Evolutionary conservation across 2,329 filamentous ascomycete genomes (phyloP), one percentile per base, ranked within the genome.

Genomic region (Penicillium sp.): DNA sequence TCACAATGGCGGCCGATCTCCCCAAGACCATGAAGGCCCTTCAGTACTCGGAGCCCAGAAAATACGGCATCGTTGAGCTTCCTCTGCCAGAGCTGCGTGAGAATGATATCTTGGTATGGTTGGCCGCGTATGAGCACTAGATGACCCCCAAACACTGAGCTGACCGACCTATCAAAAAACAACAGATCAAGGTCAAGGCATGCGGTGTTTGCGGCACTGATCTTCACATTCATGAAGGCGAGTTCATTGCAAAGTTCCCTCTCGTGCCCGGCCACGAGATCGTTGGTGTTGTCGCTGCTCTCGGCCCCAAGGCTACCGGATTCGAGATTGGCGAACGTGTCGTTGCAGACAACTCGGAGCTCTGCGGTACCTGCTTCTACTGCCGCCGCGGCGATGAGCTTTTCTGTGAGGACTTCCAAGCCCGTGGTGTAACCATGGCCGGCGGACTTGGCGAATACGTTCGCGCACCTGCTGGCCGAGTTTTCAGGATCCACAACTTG

Each of bases 391-490:
- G 88, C 50, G 82, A 89, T 69, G 80, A 85, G 24, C 77, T 90
- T 40, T 83, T 90, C 57, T 91, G 88, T 72, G 87, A 89, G 74
- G 82, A 88, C 69, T 87, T 89, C 73, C 82, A 85, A 62, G 86
- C 85, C 11, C 87, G 89, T 66, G 87, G 71, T 56, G 75, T 74
- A 31, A 72, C 71, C 70, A 80, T 89, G 74, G 84, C 88, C 59
- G 88, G 88, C 65, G 88, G 88, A 33, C 91, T 91, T 67, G 89
- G 88, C 52, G 87, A 91, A 73, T 91, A 89, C 79, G 43, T 83
- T 81, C 62, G 78, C 79, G 14, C 85, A 82, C 66, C 81, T 78
- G 81, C 81, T 33, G 79, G 80, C 31, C 79, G 82, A 70, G 85
- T 90, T 16, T 89, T 89, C 80, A 85, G 86, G 71, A 85, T 89